Percentiles rank a stretch among this genome's conserved stretches.
Conservation (phyloP, 2,329 filamentous ascomycete species). For the Penicillium sp. region DNA sequence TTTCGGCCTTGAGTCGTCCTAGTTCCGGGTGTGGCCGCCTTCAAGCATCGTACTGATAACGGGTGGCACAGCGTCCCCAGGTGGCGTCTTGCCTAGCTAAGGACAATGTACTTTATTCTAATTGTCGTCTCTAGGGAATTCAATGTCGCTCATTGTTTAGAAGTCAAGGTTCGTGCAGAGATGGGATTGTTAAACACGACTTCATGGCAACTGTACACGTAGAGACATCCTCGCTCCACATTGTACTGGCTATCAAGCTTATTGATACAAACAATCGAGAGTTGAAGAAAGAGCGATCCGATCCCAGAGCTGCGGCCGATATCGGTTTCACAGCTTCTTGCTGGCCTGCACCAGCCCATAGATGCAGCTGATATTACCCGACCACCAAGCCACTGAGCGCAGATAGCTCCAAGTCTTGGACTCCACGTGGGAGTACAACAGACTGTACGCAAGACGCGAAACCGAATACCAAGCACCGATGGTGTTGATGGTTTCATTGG, state of each 20-base stretch:
- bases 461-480: slow-evolving; percentile 39
- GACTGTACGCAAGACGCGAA: slow-evolving; percentile 35
- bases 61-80: too few species aligned
- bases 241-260: background rate
- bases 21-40: too few species aligned
- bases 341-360: slow-evolving; percentile 38
- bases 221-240: background rate
- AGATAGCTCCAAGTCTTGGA: slow-evolving; percentile 31
- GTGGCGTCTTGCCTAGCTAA: too few species aligned
- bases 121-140: too few species aligned
- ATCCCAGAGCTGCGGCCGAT: too few species aligned
- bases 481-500: slow-evolving; percentile 37
- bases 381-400: slow-evolving; percentile 42
- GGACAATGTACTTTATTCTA: too few species aligned
- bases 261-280: background rate
- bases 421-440: slow-evolving; percentile 37
- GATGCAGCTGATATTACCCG: slow-evolving; percentile 40
- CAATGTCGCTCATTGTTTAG: too few species aligned
- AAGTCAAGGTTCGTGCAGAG: too few species aligned
- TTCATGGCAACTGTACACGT: too few species aligned
- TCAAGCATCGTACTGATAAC: too few species aligned
- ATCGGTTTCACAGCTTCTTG: slow-evolving; percentile 26
- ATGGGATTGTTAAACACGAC: too few species aligned
- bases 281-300: background rate
- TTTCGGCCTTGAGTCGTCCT: too few species aligned